These are phyloP conservation scores for Trametes elegans DNA, from an alignment of 768 basidiomycete genomes.

Conservation along the genomic window DNA sequence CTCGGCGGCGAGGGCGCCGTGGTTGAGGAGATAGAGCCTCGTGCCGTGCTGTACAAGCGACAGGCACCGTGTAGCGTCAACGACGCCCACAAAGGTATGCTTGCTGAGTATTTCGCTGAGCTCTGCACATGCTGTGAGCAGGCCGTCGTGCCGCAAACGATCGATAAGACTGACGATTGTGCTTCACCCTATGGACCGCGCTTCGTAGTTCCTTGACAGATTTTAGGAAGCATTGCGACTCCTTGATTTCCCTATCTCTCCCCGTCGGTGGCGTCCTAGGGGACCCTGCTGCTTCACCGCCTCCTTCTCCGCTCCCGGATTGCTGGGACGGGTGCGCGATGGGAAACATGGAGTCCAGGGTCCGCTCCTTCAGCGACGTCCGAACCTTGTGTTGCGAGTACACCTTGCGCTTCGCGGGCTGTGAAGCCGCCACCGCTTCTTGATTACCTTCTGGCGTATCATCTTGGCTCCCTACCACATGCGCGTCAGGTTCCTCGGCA, in stretches of 20 bases:
- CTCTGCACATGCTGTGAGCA: constrained; percentile 43
- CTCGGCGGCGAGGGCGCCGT: constrained; percentile 82
- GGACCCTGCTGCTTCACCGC: constrained; percentile 52
- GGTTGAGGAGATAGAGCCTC: constrained; percentile 87
- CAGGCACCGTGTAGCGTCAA: constrained; percentile 69
- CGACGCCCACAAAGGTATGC: constrained; percentile 91
- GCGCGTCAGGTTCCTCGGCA: constrained; percentile 17
- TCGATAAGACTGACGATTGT: constrained; percentile 55
- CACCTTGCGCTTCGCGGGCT: constrained; percentile 38
- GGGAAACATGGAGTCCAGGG: constrained; percentile 94
- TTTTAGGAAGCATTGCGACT: constrained; percentile 74
- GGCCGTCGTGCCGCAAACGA: background rate
- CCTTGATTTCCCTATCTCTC: constrained; percentile 54
- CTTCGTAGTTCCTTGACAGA: constrained; percentile 71
- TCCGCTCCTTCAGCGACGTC: constrained; percentile 82
- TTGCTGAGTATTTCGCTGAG: constrained; percentile 81
- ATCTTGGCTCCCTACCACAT: background rate
- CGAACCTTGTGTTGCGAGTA: constrained; percentile 90
- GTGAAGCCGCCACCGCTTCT: background rate
- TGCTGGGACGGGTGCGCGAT: constrained; percentile 38
- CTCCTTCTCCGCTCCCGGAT: constrained; percentile 6
- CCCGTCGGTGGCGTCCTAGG: constrained; percentile 15
- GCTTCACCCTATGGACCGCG: constrained; percentile 55
- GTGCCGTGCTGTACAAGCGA: constrained; percentile 87
- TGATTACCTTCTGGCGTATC: background rate